Conservation (phyloP, 345 rosid species). For the Balakata baccata region DNA sequence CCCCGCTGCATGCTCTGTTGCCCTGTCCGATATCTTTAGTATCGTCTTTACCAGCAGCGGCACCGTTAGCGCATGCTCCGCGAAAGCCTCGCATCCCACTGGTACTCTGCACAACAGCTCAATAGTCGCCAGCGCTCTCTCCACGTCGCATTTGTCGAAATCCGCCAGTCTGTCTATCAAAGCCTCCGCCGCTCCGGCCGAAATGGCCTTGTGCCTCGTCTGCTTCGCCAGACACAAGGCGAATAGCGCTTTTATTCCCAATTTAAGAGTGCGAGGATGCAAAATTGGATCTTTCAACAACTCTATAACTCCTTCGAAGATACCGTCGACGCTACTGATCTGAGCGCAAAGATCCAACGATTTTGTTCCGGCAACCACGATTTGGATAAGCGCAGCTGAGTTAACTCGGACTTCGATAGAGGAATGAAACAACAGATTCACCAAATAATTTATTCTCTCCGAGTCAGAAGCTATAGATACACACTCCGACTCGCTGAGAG, state of each 20-base stretch:
- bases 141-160: constrained; percentile 79
- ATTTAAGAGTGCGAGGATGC: constrained; percentile 61
- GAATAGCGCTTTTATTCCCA: constrained; percentile 74
- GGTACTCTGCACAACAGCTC: constrained; percentile 83
- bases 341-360: constrained; percentile 59
- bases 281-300: constrained; percentile 48
- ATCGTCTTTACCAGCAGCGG: constrained; percentile 72
- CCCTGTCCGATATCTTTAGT: constrained; percentile 76
- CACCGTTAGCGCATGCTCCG: constrained; percentile 71
- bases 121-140: constrained; percentile 75
- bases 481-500: constrained; percentile 66
- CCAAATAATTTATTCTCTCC: constrained; percentile 41
- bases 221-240: constrained; percentile 81
- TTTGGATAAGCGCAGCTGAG: constrained; percentile 77
- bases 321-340: constrained; percentile 48
- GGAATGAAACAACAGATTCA: constrained; percentile 51
- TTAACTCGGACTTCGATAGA: constrained; percentile 70
- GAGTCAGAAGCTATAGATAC: constrained; percentile 50
- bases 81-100: constrained; percentile 62
- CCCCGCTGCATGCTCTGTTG: constrained; percentile 95
- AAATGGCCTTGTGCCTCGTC: constrained; percentile 68
- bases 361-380: constrained; percentile 60
- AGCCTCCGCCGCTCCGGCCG: constrained; percentile 68
- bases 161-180: constrained; percentile 68
- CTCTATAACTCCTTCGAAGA: constrained; percentile 75